These are phyloP conservation scores for Candida awuae DNA, from an alignment of 805 yeast genomes.

Conservation along the genomic window DNA sequence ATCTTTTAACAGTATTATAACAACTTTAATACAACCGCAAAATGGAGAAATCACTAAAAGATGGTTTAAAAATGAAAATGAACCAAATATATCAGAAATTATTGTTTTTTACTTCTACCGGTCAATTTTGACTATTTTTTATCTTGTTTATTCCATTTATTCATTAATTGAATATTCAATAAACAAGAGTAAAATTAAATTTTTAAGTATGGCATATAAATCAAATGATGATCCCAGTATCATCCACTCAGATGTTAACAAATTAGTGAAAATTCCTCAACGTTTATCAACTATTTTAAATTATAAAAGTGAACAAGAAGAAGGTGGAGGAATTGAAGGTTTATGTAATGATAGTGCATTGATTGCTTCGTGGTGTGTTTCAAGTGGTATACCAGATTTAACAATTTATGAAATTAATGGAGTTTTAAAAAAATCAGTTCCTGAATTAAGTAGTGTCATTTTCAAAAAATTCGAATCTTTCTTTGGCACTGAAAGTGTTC, in stretches of 20 bases:
- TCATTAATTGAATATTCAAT: constrained; percentile 45
- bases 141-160: constrained; percentile 47
- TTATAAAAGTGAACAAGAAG: constrained; percentile 67
- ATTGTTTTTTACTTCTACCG: constrained; percentile 35
- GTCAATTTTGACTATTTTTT: constrained; percentile 42
- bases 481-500: constrained; percentile 64
- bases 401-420: constrained; percentile 79
- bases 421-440: constrained; percentile 43
- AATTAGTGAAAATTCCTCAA: constrained; percentile 68
- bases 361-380: constrained; percentile 77
- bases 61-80: constrained; percentile 6
- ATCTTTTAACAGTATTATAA: constrained; percentile 17
- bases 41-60: constrained; percentile 10
- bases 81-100: constrained; percentile 4
- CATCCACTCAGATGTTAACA: constrained; percentile 73
- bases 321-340: constrained; percentile 84
- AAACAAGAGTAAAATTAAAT: constrained; percentile 46
- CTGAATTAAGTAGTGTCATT: constrained; percentile 50
- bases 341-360: constrained; percentile 71
- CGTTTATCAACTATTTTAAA: constrained; percentile 70
- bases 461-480: constrained; percentile 54
- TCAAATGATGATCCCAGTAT: constrained; percentile 74
- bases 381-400: constrained; percentile 71
- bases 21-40: constrained; percentile 16
- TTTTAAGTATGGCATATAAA: constrained; percentile 57